Conservation (phyloP, 805 yeast genomes). For the Candida glaebosa region DNA sequence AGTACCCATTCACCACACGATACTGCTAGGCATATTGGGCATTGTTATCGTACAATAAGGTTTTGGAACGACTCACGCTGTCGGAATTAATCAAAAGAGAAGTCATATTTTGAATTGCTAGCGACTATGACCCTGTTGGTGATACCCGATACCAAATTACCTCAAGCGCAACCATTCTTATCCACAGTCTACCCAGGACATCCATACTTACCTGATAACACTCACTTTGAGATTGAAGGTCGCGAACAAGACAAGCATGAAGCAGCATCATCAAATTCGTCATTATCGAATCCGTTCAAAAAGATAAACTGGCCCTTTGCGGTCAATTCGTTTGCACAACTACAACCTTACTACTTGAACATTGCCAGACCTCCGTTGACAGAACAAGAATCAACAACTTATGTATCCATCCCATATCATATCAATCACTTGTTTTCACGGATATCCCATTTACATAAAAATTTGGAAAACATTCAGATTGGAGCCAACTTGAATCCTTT, state of each 20-base stretch:
- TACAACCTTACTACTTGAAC: slow-evolving; percentile 28
- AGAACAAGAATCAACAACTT: slow-evolving; percentile 44
- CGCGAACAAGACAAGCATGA: slow-evolving; percentile 8
- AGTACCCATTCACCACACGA: neutral
- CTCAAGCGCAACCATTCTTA: slow-evolving; percentile 27
- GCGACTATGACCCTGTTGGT: slow-evolving; percentile 23
- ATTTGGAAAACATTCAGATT: slow-evolving; percentile 41
- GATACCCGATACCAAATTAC: slow-evolving; percentile 18
- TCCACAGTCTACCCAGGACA: slow-evolving; percentile 38
- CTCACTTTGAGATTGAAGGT: slow-evolving; percentile 24
- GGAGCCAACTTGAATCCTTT: slow-evolving; percentile 56
- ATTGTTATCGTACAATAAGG: neutral
- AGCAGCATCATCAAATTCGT: slow-evolving; percentile 5
- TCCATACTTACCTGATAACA: slow-evolving; percentile 27
- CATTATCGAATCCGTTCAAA: slow-evolving; percentile 3
- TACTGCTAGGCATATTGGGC: neutral
- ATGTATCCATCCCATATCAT: slow-evolving; percentile 50
- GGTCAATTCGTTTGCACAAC: slow-evolving; percentile 12
- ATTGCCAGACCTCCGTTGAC: slow-evolving; percentile 35
- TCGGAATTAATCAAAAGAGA: neutral
- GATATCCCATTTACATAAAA: slow-evolving; percentile 31
- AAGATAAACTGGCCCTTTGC: slow-evolving; percentile 24
- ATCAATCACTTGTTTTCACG: slow-evolving; percentile 39
- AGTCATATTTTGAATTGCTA: neutral
- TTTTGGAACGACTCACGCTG: neutral